Percentiles rank a stretch among this genome's conserved stretches.
These are phyloP conservation scores for Nothophoma quercina DNA, from an alignment of 2,329 filamentous ascomycete genomes.

Conservation along the genomic window DNA sequence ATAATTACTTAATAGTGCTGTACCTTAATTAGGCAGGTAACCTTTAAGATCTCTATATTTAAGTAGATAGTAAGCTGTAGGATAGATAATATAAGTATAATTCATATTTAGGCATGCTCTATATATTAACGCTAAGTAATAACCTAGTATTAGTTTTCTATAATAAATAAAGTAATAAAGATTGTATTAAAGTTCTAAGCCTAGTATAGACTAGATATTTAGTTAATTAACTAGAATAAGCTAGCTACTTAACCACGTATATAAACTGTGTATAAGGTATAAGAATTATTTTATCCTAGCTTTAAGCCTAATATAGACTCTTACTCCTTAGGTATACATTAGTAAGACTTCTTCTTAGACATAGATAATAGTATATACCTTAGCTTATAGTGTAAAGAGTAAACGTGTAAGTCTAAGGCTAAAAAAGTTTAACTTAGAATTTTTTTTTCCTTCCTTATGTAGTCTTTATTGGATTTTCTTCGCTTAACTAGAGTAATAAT, in stretches of 20 bases:
- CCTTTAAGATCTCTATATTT: no score
- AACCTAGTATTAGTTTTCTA: constrained; percentile 15
- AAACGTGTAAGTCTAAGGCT: no score
- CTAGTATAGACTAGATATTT: constrained; percentile 7
- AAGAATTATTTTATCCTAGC: constrained; percentile 6
- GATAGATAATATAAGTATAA: no score
- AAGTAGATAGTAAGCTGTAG: no score
- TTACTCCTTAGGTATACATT: constrained; percentile 1
- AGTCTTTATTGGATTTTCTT: no score
- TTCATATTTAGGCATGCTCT: neutral
- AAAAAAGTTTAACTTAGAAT: no score
- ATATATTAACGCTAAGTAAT: constrained; percentile 2
- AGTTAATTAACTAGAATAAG: constrained; percentile 12
- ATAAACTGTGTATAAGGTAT: constrained; percentile 1
- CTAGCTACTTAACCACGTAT: constrained; percentile 1
- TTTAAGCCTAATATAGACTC: neutral
- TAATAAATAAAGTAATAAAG: constrained; percentile 7
- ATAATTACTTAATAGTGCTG: no score
- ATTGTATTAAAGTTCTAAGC: constrained; percentile 2
- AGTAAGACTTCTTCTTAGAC: constrained; percentile 5
- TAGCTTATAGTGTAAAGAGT: no score
- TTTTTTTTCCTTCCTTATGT: no score
- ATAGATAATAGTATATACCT: neutral
- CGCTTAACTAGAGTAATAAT: no score
- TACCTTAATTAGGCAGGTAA: no score